Evolutionary conservation across 1,139 yeast species (phyloP).

Genomic region (Saccharomycopsis hybrid): DNA sequence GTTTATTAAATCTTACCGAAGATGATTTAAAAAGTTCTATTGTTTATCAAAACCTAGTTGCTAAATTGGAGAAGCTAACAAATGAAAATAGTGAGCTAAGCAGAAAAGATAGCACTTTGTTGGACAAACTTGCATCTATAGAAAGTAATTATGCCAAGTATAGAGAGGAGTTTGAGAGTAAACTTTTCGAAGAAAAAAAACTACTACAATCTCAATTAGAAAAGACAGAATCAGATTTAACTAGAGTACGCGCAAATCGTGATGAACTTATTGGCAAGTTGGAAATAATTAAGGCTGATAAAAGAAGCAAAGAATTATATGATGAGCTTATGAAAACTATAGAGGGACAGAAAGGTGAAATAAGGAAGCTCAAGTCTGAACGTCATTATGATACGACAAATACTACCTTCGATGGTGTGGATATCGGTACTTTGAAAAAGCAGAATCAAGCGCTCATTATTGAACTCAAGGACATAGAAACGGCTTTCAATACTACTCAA

Average conservation of each 20-base stretch:
- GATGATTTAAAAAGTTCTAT: conserved; percentile 34
- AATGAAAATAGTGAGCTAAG: conserved; percentile 26
- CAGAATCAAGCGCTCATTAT: conserved; percentile 51
- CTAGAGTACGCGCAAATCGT: conserved; percentile 73
- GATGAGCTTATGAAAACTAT: conserved; percentile 38
- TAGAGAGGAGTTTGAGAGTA: conserved; percentile 35
- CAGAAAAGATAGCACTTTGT: conserved; percentile 25
- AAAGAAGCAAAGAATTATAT: conserved; percentile 37
- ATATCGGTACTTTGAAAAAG: conserved; percentile 37
- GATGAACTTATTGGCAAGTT: conserved; percentile 73
- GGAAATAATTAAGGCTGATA: conserved; percentile 51
- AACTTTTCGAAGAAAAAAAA: conserved; percentile 36
- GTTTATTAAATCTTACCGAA: conserved; percentile 35
- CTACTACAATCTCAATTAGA: conserved; percentile 40
- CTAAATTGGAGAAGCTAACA: conserved; percentile 25
- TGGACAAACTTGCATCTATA: conserved; percentile 25
- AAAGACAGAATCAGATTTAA: conserved; percentile 64
- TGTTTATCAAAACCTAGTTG: conserved; percentile 30
- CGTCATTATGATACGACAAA: conserved; percentile 1
- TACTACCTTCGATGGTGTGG: conserved; percentile 26
- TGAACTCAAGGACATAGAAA: conserved; percentile 80
- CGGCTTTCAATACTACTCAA: conserved; percentile 57
- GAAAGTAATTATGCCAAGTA: conserved; percentile 34
- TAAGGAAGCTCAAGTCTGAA: not conserved
- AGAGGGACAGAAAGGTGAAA: conserved; percentile 18